These are phyloP conservation scores for Fusarium pseudograminearum DNA, from an alignment of 2,329 filamentous ascomycete genomes.

Conservation along the genomic window DNA sequence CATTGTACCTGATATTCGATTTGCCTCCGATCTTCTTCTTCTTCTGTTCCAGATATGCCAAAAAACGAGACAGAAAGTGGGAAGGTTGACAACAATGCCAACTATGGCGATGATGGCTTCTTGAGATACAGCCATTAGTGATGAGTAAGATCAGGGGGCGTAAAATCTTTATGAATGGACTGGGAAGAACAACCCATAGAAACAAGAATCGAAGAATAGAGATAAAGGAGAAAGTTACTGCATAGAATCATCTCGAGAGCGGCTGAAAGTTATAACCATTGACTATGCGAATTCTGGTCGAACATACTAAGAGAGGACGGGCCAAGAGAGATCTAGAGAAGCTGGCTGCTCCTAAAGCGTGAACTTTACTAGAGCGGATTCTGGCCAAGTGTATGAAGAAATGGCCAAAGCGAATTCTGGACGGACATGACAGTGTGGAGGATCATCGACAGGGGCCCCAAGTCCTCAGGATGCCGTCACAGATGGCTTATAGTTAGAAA, in stretches of 20 bases:
- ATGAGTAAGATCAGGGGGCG: too few relatives aligned
- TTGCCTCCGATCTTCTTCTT: background rate
- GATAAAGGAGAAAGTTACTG: background rate
- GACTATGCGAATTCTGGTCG: background rate
- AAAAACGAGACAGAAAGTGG: background rate
- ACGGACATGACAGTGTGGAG: fast-evolving
- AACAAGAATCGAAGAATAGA: background rate
- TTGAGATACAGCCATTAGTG: background rate
- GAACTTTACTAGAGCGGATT: too few relatives aligned
- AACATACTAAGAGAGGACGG: background rate
- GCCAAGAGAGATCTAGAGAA: background rate
- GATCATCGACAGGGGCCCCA: too few relatives aligned
- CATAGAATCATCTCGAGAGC: background rate
- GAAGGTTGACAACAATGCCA: background rate
- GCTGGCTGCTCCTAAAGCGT: background rate
- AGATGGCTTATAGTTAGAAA: background rate
- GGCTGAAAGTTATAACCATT: background rate
- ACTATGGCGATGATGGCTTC: background rate
- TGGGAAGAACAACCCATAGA: too few relatives aligned
- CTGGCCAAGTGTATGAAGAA: too few relatives aligned
- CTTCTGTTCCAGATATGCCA: background rate
- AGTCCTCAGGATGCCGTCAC: too few relatives aligned
- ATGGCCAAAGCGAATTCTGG: background rate
- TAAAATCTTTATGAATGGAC: too few relatives aligned
- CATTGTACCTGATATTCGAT: background rate